Evolutionary conservation across 2,329 filamentous ascomycete species (phyloP), one percentile per base, ranked within the genome.

Genomic region (Calonectria honghensis): DNA sequence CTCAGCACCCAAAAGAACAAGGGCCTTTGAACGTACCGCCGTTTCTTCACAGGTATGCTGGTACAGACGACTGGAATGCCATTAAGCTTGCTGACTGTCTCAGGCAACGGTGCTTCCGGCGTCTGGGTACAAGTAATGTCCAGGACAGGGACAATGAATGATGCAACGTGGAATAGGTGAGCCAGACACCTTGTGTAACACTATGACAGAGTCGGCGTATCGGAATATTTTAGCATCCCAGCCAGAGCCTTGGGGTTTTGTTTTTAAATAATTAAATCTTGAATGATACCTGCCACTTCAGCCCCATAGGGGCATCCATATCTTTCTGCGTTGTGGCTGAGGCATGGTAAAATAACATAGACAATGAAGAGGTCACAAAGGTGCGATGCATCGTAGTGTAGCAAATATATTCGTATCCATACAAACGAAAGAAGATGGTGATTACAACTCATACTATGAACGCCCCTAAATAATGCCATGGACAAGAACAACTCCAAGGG

Each of bases 371-470:
- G 24, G 13, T 63, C 35, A 63, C 57, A 31, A 41, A 29, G 14
- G 24, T 5, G 6, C 6, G 10, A 18, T 27, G 32, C 35, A 63
- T 29, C n/a, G 11, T 48, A 24, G 37, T 63, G 24, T 27, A 3
- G 31, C n/a, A 41, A 41, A 27, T 20, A n/a, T 63, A 63, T 63
- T 63, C 57, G 35, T 63, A 63, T 41, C 57, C 35, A 24, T 63
- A 48, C 18, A 65, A 69, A 32, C 51, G 68, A 80, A 75, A 70
- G 74, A 78, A 73, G 52, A 75, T 78, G 73, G 37, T 80, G 71
- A 81, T 81, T 81, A 80, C 80, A 81, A 75, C 61, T 81, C 79
- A 79, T 81, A 81, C 74, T 79, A 79, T 66, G 51, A 80, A 81
- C 80, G 80, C 80, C 79, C 77, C 79, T 73, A 78, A 79, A 72